Percentiles rank a stretch among this genome's conserved stretches.
Conservation (phyloP, 371 early-diverging fungal species). For the Funneliformis caledonium region DNA sequence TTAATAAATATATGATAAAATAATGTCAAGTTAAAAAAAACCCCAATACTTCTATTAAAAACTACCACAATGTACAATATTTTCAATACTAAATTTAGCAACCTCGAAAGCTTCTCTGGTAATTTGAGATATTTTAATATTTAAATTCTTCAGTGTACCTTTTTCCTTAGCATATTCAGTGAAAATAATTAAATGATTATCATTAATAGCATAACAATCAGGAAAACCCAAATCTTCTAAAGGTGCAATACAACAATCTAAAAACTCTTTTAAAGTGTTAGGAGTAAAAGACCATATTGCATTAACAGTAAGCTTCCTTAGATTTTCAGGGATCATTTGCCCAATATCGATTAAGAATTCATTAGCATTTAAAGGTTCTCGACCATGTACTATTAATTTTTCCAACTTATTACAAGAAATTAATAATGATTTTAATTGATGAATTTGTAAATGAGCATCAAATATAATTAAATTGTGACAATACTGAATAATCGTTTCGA, state of each 20-base stretch:
- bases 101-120: background rate
- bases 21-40: no score
- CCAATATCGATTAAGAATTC: slow-evolving; percentile 18
- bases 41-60: no score
- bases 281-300: slow-evolving; percentile 21
- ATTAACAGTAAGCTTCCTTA: background rate
- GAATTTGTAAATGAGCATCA: slow-evolving; percentile 12
- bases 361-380: background rate
- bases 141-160: slow-evolving; percentile 10
- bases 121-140: slow-evolving; percentile 23
- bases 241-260: background rate
- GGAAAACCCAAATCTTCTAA: slow-evolving; percentile 12
- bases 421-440: slow-evolving; percentile 10
- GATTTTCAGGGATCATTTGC: background rate
- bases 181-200: slow-evolving; percentile 17
- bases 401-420: background rate
- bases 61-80: background rate
- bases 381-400: background rate
- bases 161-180: background rate
- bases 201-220: slow-evolving; percentile 6
- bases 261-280: slow-evolving; percentile 3
- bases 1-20: no score
- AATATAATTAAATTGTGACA: slow-evolving; percentile 10
- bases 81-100: background rate
- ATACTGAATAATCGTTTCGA: slow-evolving; percentile 2